Evolutionary conservation across 257 asterid genomes (phyloP).

Genomic region (Osmanthus fragrans): DNA sequence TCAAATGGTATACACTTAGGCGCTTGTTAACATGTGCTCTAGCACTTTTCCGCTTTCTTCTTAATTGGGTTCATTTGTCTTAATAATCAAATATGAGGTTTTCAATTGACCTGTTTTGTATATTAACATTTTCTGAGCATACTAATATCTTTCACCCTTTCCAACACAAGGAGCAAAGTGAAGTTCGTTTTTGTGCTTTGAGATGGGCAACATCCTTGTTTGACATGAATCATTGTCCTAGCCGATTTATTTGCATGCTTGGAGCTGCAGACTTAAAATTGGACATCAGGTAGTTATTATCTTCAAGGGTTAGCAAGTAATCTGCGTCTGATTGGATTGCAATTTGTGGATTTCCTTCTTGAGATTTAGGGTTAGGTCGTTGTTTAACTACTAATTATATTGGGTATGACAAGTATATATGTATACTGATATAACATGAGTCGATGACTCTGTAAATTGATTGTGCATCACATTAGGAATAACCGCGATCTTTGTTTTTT

Average conservation of each 20-base stretch:
- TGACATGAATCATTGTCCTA: conserved; percentile 87
- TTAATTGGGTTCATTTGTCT: conserved; percentile 8
- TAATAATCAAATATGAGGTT: conserved; percentile 8
- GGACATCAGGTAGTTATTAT: conserved; percentile 77
- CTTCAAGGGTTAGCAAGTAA: conserved; percentile 13
- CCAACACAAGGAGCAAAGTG: conserved; percentile 79
- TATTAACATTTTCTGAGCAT: conserved; percentile 15
- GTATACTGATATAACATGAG: conserved; percentile 3
- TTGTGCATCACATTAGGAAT: background rate
- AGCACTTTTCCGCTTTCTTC: conserved; percentile 15
- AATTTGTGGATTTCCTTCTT: background rate
- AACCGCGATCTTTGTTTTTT: conserved; percentile 18
- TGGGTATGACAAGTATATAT: background rate
- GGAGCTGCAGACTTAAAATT: conserved; percentile 89
- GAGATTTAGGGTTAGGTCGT: conserved; percentile 13
- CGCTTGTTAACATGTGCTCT: conserved; percentile 22
- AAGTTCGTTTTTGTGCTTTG: conserved; percentile 96
- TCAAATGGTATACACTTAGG: conserved; percentile 61
- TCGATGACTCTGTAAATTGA: background rate
- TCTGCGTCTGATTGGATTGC: conserved; percentile 13
- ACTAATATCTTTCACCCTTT: conserved; percentile 19
- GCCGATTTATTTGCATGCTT: conserved; percentile 94
- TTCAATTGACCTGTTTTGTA: background rate
- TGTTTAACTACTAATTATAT: conserved; percentile 12
- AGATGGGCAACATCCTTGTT: conserved; percentile 94